Percentiles rank a stretch among this genome's conserved stretches.
Conservation (phyloP, 2,329 filamentous ascomycete species). For the Paraphaeosphaeria sporulosa region DNA sequence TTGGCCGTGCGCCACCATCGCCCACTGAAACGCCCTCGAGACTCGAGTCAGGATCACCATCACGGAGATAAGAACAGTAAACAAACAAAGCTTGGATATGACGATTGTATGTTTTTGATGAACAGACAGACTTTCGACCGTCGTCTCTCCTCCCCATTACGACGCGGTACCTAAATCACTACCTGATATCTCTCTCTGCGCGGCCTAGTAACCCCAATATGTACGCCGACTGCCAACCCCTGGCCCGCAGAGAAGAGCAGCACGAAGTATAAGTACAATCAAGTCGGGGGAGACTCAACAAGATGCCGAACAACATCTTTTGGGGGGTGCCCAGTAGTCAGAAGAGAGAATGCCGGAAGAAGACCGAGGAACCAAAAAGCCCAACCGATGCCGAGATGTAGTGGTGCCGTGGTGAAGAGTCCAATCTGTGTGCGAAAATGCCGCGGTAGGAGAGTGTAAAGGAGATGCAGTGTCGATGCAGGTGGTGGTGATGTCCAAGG, state of each 20-base stretch:
- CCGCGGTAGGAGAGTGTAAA: slow-evolving; percentile 24
- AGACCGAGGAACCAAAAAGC: slow-evolving; percentile 15
- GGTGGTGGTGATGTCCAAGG: slow-evolving; percentile 35
- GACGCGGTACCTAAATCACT: slow-evolving; percentile 32
- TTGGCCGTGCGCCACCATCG: slow-evolving; percentile 12
- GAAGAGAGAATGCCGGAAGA: slow-evolving; percentile 21
- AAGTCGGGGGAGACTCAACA: slow-evolving; percentile 20
- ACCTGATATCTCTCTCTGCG: slow-evolving; percentile 28
- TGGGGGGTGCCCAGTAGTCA: slow-evolving; percentile 11
- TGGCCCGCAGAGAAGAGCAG: slow-evolving; percentile 39
- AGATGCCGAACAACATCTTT: slow-evolving; percentile 20
- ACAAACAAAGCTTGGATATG: slow-evolving; percentile 21
- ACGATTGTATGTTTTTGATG: slow-evolving; percentile 33
- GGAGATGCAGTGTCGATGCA: slow-evolving; percentile 21
- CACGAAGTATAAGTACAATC: slow-evolving; percentile 34
- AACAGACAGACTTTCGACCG: slow-evolving; percentile 31
- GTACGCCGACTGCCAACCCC: slow-evolving; percentile 23
- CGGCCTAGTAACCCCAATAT: slow-evolving; percentile 21
- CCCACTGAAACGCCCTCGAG: not conserved
- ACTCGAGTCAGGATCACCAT: not conserved
- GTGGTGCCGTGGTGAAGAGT: slow-evolving; percentile 14
- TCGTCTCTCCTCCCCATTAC: slow-evolving; percentile 35
- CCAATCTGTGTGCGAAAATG: slow-evolving; percentile 31
- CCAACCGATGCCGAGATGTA: slow-evolving; percentile 8
- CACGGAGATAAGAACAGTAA: not conserved